Evolutionary conservation across 495 filamentous ascomycete genomes (phyloP).

Genomic region (Hypoxylon intermedium): DNA sequence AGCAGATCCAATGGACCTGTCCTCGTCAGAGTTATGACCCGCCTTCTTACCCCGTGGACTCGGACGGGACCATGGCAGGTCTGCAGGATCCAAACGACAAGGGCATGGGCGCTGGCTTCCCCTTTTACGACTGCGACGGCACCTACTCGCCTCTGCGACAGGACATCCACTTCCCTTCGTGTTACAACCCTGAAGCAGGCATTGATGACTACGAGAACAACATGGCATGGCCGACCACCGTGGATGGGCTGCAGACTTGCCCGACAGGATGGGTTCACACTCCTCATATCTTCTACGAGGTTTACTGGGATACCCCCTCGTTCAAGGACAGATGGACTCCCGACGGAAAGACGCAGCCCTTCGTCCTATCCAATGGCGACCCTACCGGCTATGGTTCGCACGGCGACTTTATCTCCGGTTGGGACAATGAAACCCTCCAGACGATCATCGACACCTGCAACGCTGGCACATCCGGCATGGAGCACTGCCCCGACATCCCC

Average conservation of each 20-base stretch:
- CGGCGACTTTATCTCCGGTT: constrained; percentile 77
- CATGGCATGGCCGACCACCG: constrained; percentile 59
- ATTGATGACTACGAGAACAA: constrained; percentile 57
- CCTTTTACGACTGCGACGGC: constrained; percentile 60
- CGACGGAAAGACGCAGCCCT: constrained; percentile 63
- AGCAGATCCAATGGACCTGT: constrained; percentile 55
- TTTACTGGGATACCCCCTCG: constrained; percentile 66
- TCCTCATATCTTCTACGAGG: constrained; percentile 72
- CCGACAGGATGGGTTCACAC: constrained; percentile 64
- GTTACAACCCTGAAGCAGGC: constrained; percentile 66
- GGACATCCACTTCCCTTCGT: constrained; percentile 62
- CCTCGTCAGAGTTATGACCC: constrained; percentile 58
- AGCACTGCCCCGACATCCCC: constrained; percentile 61
- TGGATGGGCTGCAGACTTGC: constrained; percentile 64
- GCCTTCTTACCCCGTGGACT: constrained; percentile 55
- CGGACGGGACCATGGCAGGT: constrained; percentile 56
- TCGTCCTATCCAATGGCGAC: constrained; percentile 70
- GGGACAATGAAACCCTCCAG: constrained; percentile 68
- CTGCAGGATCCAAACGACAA: constrained; percentile 58
- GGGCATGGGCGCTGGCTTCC: constrained; percentile 57
- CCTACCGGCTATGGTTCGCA: constrained; percentile 66
- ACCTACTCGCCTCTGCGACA: constrained; percentile 62
- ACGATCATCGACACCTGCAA: constrained; percentile 68
- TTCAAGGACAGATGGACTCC: constrained; percentile 64
- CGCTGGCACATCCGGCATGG: constrained; percentile 57